Evolutionary conservation across 1,139 yeast species (phyloP), one percentile per base, ranked within the genome.

Genomic region (Pichia sp.): DNA sequence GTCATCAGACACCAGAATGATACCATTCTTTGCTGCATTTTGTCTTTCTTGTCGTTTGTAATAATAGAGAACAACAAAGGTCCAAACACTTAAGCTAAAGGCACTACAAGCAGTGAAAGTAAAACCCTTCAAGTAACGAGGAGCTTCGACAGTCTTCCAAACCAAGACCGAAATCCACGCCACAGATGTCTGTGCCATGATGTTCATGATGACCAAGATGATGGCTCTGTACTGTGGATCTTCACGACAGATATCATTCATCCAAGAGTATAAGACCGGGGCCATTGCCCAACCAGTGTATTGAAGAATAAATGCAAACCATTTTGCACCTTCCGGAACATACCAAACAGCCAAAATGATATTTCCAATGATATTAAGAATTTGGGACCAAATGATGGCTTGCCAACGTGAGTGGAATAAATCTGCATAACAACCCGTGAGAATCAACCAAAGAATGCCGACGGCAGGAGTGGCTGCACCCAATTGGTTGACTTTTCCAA

Each of bases 21-120:
- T 79, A 38, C 84, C 85, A 59, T 82, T 80, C 31, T 73, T 76
- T 49, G 68, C 68, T 10, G 87, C 85, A 55, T 73, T 63, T 51
- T 67, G 67, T 55, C 76, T 74, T 64, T 84, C 89, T 54, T 81
- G 79, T 48, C 75, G 74, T 68, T 84, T 84, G 71, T 83, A 84
- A 63, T 72, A 78, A 59, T 83, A 73, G 5, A 80, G 84, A 8
- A 80, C 73, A 53, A 80, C 52, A 4, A 67, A 46, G 1, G 67
- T 48, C 50, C 49, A 60, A 45, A 67, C 54, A 46, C 62, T 56
- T 42, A 64, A 63, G 1, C 57, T 61, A 55, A 69, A 67, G 2
- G 60, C 64, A 27, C 72, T 65, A 59, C 69, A 63, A 50, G 58
- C 55, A 59, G 68, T 62, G 54, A 55, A 49, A 17, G 76, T 67